Evolutionary conservation across 768 basidiomycete species (phyloP).

Genomic region (Xerocomus brunneocitrinus): DNA sequence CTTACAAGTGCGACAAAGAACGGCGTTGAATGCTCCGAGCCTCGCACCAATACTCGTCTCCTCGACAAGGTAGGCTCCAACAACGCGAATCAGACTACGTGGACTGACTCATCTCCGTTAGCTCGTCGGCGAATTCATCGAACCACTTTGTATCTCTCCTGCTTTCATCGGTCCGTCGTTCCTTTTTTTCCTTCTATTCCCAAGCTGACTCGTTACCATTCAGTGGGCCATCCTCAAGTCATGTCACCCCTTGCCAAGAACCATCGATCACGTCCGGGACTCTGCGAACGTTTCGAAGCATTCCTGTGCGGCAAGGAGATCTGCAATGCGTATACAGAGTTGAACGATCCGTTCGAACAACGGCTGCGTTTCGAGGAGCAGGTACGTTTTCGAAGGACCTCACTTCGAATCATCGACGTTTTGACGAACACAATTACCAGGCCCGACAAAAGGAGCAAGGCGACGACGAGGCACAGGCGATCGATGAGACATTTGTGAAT

Average conservation of each 20-base stretch:
- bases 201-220: constrained; percentile 1
- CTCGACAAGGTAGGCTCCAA: constrained; percentile 74
- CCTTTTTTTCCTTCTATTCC: not conserved
- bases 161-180: constrained; percentile 76
- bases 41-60: constrained; percentile 89
- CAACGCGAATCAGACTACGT: not conserved
- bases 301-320: constrained; percentile 99
- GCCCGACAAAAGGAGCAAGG: constrained; percentile 91
- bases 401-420: too few relatives aligned
- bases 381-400: constrained; percentile 32
- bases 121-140: constrained; percentile 98
- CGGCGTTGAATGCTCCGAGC: constrained; percentile 94
- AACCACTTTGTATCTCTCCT: constrained; percentile 93
- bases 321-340: constrained; percentile 98
- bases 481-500: constrained; percentile 94
- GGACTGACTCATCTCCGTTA: constrained; percentile 22
- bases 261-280: constrained; percentile 93
- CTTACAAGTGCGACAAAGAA: constrained; percentile 46
- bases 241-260: constrained; percentile 99
- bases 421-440: constrained; percentile 30
- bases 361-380: constrained; percentile 94
- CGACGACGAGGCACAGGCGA: constrained; percentile 96
- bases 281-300: constrained; percentile 98
- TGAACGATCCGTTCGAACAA: constrained; percentile 99
- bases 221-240: constrained; percentile 97